phyloP scores from a whole-genome alignment of 495 filamentous ascomycete genomes.

The Cercophora scortea region DNA sequence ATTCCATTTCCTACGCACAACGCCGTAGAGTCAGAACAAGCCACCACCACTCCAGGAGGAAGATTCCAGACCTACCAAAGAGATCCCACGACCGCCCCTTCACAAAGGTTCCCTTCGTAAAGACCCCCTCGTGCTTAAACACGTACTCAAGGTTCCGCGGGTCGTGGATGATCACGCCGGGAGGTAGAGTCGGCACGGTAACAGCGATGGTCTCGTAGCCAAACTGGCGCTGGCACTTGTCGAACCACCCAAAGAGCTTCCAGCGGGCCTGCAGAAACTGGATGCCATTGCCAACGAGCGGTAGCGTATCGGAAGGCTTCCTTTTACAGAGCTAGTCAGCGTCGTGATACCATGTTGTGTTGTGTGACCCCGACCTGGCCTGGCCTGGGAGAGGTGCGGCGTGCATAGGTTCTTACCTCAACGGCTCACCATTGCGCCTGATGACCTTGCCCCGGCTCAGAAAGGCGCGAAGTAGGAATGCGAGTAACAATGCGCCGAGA shows the following conservation, averaged over 20 bases:
- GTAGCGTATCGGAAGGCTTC: conserved; percentile 48
- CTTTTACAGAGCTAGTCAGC: conserved; percentile 9
- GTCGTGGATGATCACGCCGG: conserved; percentile 52
- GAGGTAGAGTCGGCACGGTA: conserved; percentile 47
- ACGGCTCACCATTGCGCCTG: conserved; percentile 15
- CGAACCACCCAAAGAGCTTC: conserved; percentile 53
- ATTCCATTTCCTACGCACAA: conserved; percentile 43
- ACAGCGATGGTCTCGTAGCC: conserved; percentile 50
- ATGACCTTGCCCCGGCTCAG: conserved; percentile 11
- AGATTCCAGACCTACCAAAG: conserved; percentile 32
- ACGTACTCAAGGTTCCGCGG: conserved; percentile 52
- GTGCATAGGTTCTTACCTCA: conserved; percentile 15
- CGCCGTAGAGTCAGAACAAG: not conserved
- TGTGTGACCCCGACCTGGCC: too few relatives aligned
- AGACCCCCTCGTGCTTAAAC: conserved; percentile 49
- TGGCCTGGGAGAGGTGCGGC: not conserved
- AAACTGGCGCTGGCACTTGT: conserved; percentile 43
- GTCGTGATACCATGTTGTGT: not conserved
- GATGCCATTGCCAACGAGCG: conserved; percentile 50
- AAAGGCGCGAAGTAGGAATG: conserved; percentile 11
- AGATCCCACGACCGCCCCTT: conserved; percentile 50
- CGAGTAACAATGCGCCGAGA: conserved; percentile 5
- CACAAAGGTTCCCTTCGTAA: conserved; percentile 52
- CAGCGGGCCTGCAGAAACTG: conserved; percentile 48
- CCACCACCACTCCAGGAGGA: too few relatives aligned